phyloP scores from a whole-genome alignment of 192 early-diverging fungal genomes.

The Funneliformis geosporum region DNA sequence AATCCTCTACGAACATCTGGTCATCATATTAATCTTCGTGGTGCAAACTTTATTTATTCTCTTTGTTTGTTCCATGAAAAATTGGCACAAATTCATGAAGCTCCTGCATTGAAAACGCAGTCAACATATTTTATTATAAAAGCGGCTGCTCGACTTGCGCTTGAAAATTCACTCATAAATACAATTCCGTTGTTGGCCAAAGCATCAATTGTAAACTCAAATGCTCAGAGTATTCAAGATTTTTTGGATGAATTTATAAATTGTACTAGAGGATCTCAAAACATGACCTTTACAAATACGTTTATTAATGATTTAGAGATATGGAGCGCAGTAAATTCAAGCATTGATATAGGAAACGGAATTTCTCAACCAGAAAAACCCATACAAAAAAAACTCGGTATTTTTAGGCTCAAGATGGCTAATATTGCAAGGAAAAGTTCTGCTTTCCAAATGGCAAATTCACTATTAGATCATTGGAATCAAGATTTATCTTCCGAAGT shows the following conservation, averaged over 20 bases:
- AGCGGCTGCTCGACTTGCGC: no score
- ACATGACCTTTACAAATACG: not conserved
- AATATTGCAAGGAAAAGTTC: slow-evolving; percentile 28
- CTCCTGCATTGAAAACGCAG: not conserved
- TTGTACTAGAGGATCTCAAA: not conserved
- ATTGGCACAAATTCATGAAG: not conserved
- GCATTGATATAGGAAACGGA: not conserved
- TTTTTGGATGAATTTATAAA: slow-evolving; percentile 8
- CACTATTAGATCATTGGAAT: slow-evolving; percentile 6
- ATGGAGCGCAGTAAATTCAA: slow-evolving; percentile 17
- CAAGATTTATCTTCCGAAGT: not conserved
- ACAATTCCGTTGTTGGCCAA: not conserved
- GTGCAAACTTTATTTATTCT: not conserved
- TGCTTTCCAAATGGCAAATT: slow-evolving; percentile 4
- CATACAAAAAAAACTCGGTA: not conserved
- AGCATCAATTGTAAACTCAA: not conserved
- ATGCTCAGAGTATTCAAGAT: not conserved
- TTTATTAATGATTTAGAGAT: slow-evolving; percentile 20
- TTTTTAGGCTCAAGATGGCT: slow-evolving; percentile 4
- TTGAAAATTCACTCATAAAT: not conserved
- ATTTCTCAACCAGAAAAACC: not conserved
- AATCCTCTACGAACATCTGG: not conserved
- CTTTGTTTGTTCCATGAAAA: not conserved
- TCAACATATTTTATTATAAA: not conserved
- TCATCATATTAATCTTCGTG: slow-evolving; percentile 3